phyloP scores from a whole-genome alignment of 1,139 yeast genomes.

The Protomyces inouyei region DNA sequence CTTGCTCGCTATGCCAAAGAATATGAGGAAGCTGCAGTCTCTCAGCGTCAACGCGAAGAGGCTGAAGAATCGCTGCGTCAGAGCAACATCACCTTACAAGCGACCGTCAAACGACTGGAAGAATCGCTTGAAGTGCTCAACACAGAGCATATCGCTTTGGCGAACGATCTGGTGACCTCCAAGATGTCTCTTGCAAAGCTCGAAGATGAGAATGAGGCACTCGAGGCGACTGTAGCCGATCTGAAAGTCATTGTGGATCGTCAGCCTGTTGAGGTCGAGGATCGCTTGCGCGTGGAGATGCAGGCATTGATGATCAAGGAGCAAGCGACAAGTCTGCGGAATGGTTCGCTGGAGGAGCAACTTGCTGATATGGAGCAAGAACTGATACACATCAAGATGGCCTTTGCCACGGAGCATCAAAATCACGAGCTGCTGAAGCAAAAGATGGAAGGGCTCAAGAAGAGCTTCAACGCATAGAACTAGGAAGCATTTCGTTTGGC shows the following conservation, averaged over 20 bases:
- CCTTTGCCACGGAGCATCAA: slow-evolving; percentile 22
- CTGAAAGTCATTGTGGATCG: slow-evolving; percentile 42
- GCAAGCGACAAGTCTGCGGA: slow-evolving; percentile 1
- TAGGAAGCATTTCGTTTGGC: too few relatives aligned
- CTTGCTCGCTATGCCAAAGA: slow-evolving; percentile 67
- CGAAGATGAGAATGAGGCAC: slow-evolving; percentile 56
- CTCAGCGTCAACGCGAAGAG: slow-evolving; percentile 62
- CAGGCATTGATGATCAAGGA: slow-evolving; percentile 52
- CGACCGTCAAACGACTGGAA: slow-evolving; percentile 71
- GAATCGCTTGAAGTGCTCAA: slow-evolving; percentile 62
- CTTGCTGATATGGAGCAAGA: slow-evolving; percentile 22
- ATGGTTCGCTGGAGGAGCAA: slow-evolving; percentile 14
- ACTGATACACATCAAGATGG: slow-evolving; percentile 20
- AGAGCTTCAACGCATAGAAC: slow-evolving; percentile 18
- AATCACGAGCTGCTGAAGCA: slow-evolving; percentile 5
- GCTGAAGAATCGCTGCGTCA: slow-evolving; percentile 63
- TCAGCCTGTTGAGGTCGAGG: slow-evolving; percentile 35
- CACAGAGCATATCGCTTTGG: slow-evolving; percentile 71
- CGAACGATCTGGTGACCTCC: slow-evolving; percentile 66
- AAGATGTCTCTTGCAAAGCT: slow-evolving; percentile 62
- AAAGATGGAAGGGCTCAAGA: slow-evolving; percentile 23
- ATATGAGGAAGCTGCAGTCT: slow-evolving; percentile 63
- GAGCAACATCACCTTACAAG: slow-evolving; percentile 66
- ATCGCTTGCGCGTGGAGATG: slow-evolving; percentile 39
- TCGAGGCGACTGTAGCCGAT: slow-evolving; percentile 52